These are phyloP conservation scores for Monosporascus cannonballus DNA, from an alignment of 2,329 filamentous ascomycete species.

Conservation along the genomic window DNA sequence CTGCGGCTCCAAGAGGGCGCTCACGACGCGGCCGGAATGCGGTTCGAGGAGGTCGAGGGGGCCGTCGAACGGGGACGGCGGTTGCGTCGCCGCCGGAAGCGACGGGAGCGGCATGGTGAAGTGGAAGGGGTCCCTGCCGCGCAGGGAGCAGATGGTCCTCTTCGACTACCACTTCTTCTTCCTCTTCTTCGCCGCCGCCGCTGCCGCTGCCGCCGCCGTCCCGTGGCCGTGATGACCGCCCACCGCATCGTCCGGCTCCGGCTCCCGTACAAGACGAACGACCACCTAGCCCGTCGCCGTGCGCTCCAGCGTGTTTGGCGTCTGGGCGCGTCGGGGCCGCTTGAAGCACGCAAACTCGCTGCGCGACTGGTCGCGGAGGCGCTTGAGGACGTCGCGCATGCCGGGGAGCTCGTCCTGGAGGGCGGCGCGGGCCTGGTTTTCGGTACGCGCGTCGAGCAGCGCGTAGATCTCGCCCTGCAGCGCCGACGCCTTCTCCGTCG, in stretches of 20 bases:
- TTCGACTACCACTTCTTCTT: background rate
- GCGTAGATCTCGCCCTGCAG: slow-evolving; percentile 88
- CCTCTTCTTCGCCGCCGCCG: background rate
- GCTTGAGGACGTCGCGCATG: slow-evolving; percentile 83
- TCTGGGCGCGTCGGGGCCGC: slow-evolving; percentile 26
- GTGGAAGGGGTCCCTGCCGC: background rate
- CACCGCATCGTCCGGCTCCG: background rate
- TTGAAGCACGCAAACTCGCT: slow-evolving; percentile 85
- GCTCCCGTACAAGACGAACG: slow-evolving; percentile 4
- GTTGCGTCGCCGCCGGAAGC: background rate
- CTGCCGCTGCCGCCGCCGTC: background rate
- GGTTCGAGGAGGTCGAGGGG: background rate
- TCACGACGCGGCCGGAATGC: background rate
- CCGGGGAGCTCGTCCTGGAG: slow-evolving; percentile 85
- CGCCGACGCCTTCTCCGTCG: slow-evolving; percentile 73
- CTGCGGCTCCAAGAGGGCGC: background rate
- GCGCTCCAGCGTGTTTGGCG: slow-evolving; percentile 13
- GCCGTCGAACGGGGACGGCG: background rate
- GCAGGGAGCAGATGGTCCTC: background rate
- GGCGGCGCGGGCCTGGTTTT: slow-evolving; percentile 72
- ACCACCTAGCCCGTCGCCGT: slow-evolving; percentile 23
- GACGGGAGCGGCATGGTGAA: background rate
- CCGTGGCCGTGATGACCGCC: background rate
- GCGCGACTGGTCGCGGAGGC: slow-evolving; percentile 71
- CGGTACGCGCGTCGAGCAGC: slow-evolving; percentile 81